Evolutionary conservation across 1,284 basidiomycete species (phyloP), one percentile per base, ranked within the genome.

Genomic region (Porogramme epimiltina): DNA sequence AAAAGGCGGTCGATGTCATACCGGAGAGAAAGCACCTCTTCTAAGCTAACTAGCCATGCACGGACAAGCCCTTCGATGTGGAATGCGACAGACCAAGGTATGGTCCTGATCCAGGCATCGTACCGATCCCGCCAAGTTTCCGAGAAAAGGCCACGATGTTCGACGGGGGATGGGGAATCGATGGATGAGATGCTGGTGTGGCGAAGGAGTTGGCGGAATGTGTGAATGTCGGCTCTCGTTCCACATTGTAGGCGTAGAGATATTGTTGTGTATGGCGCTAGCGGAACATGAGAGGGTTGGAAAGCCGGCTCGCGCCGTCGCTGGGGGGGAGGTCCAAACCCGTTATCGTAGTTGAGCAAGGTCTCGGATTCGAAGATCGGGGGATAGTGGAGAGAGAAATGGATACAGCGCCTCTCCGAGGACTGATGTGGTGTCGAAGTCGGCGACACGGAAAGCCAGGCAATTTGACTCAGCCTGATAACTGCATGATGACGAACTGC

Each of bases 51-150:
- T 23, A 67, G 50, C 38, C 72, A 56, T 28, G 66, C 70, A 4
- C 71, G 71, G 2, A 80, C 49, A 2, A 85, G 60, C 0, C 75
- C 72, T 56, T 81, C 76, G 22, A 84, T 65, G 59, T 85, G 83
- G 56, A 82, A 85, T 3, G 80, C 74, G n/a, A 84, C 71, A 38
- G 54, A 62, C 77, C 79, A 82, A 9, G 73, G 65, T 4, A 82
- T 61, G 16, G 47, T 48, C 15, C 56, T 52, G 23, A 81, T 58
- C 69, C 74, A 75, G 0, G n/a, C 16, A 2, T 69, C 49, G 36
- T 82, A 69, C 24, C 64, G 48, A 2, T 62, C 44, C 33, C 79
- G 59, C 10, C 67, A 63, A 4, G 40, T 15, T 2, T 51, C 22
- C 1, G 79, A 75, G 59, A 83, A 85, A 3, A 84, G 66, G 0